A percentile compares a stretch with the other conserved stretches of the same genome.
Evolutionary conservation across 2,329 filamentous ascomycete species (phyloP).

Genomic region (Arthrobotrys pseudoclavata): DNA sequence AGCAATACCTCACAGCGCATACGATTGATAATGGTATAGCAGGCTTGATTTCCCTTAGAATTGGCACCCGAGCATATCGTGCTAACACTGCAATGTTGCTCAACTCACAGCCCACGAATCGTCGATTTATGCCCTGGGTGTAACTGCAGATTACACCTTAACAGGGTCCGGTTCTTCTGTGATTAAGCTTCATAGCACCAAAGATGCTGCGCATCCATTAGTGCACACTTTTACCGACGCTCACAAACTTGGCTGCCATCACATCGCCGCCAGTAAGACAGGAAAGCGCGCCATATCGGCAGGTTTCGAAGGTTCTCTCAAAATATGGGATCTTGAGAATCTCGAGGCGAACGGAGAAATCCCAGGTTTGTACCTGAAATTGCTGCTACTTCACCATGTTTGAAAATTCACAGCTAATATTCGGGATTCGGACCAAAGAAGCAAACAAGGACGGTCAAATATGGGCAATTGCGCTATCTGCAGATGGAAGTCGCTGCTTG

Average conservation of each 20-base stretch:
- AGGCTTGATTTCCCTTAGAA: constrained; percentile 52
- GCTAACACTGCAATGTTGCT: constrained; percentile 62
- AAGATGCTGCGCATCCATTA: constrained; percentile 79
- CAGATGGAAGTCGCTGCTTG: constrained; percentile 86
- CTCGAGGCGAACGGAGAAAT: constrained; percentile 72
- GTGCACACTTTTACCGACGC: constrained; percentile 82
- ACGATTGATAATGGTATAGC: constrained; percentile 83
- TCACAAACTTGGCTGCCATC: constrained; percentile 91
- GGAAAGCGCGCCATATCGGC: constrained; percentile 81
- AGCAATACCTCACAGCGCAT: constrained; percentile 96
- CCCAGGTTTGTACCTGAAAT: constrained; percentile 67
- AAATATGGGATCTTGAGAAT: constrained; percentile 79
- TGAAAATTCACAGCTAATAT: background rate
- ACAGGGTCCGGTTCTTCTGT: constrained; percentile 87
- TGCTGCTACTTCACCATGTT: background rate
- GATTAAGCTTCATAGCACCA: constrained; percentile 83
- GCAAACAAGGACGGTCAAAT: constrained; percentile 69
- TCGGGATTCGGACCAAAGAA: constrained; percentile 9
- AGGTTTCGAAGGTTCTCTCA: constrained; percentile 90
- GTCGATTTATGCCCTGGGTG: constrained; percentile 86
- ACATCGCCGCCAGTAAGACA: constrained; percentile 79
- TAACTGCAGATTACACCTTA: constrained; percentile 79
- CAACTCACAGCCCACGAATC: constrained; percentile 77
- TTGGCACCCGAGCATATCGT: constrained; percentile 41
- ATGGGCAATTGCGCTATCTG: constrained; percentile 89